Evolutionary conservation across 345 rosid species (phyloP).

Genomic region (Trapa bicornis): DNA sequence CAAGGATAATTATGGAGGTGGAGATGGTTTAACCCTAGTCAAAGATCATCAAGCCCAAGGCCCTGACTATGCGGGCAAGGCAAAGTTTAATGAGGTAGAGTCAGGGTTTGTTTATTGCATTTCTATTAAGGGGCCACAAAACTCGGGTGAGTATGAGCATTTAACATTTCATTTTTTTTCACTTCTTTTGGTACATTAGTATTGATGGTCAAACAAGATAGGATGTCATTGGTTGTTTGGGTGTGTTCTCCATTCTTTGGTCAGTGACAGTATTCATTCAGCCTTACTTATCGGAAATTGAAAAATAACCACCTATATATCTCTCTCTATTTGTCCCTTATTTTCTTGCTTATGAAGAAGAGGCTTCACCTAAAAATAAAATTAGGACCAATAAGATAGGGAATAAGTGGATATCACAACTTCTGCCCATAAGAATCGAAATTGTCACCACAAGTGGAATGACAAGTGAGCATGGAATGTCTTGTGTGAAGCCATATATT

Average conservation of each 20-base stretch:
- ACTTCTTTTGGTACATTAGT: too few species aligned
- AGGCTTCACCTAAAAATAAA: too few species aligned
- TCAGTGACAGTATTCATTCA: conserved; percentile 1
- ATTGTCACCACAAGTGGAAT: too few species aligned
- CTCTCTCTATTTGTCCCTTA: too few species aligned
- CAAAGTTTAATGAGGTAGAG: conserved; percentile 11
- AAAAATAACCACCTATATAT: neutral
- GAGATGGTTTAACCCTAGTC: conserved; percentile 19
- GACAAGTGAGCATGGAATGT: too few species aligned
- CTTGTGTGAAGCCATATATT: too few species aligned
- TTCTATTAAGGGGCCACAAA: neutral
- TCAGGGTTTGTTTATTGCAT: neutral
- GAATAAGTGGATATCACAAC: too few species aligned
- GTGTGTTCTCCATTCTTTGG: conserved; percentile 9
- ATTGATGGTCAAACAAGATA: conserved; percentile 9
- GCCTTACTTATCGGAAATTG: neutral
- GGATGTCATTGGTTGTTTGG: conserved; percentile 9
- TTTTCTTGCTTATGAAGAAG: too few species aligned
- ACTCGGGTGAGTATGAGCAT: neutral
- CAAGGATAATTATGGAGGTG: conserved; percentile 7
- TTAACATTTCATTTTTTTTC: neutral
- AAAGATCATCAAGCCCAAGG: conserved; percentile 21
- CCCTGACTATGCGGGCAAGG: conserved; percentile 26
- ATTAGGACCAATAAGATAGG: too few species aligned
- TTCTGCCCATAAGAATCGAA: too few species aligned